Evolutionary conservation across 495 filamentous ascomycete species (phyloP).

Genomic region (Staphylotrichum tortipilum): DNA sequence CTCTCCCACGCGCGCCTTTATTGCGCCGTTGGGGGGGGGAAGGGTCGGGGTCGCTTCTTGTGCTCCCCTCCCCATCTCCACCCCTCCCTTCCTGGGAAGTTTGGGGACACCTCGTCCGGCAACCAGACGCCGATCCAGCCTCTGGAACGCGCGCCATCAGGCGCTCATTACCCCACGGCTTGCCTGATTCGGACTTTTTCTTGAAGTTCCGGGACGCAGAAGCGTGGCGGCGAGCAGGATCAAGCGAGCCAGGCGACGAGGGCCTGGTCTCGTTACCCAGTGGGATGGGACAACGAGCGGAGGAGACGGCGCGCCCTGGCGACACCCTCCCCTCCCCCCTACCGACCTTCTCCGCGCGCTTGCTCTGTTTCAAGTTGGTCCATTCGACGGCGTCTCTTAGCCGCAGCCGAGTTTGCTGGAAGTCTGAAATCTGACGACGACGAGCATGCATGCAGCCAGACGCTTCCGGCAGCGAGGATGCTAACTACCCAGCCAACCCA

Average conservation of each 20-base stretch:
- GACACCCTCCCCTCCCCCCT: too few species aligned
- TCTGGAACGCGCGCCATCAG: not conserved
- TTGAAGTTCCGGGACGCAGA: slow-evolving; percentile 5
- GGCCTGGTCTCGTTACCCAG: not conserved
- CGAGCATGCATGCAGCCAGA: slow-evolving; percentile 1
- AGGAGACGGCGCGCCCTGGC: not conserved
- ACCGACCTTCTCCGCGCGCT: slow-evolving; percentile 27
- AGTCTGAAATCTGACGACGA: slow-evolving; percentile 5
- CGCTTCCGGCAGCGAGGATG: not conserved
- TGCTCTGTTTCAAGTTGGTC: slow-evolving; percentile 29
- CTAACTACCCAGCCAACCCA: too few species aligned
- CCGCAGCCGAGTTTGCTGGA: slow-evolving; percentile 15
- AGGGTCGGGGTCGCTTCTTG: not conserved
- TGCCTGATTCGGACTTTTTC: slow-evolving; percentile 7
- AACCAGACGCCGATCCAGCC: slow-evolving; percentile 3
- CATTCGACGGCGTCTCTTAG: slow-evolving; percentile 14
- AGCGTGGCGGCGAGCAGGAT: slow-evolving; percentile 1
- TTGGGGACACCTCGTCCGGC: too few species aligned
- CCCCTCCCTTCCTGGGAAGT: too few species aligned
- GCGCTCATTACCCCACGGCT: slow-evolving; percentile 6
- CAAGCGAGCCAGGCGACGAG: not conserved
- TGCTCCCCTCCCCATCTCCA: not conserved
- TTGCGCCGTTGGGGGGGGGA: slow-evolving; percentile 15
- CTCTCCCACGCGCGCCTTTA: slow-evolving; percentile 17
- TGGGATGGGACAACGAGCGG: slow-evolving; percentile 1